These are phyloP conservation scores for Mediolabrus comicus DNA, from an alignment of 108 stramenopile genomes.

Conservation along the genomic window DNA sequence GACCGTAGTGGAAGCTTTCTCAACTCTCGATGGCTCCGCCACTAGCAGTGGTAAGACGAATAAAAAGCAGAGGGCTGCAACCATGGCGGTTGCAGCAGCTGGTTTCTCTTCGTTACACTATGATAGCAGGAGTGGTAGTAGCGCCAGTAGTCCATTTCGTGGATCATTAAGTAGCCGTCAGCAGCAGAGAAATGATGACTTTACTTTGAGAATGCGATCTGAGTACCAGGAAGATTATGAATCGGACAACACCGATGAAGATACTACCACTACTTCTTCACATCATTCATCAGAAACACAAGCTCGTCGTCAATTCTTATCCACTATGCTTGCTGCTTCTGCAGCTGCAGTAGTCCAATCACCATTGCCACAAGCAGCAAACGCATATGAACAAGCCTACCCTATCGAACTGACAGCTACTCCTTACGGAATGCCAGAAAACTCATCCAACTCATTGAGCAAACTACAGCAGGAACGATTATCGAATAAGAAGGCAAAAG, in stretches of 20 bases:
- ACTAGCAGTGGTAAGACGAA: background rate
- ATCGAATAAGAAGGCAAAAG: constrained; percentile 35
- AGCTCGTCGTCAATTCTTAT: constrained; percentile 24
- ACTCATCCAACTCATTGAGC: constrained; percentile 18
- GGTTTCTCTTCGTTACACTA: background rate
- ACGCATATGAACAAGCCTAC: constrained; percentile 55
- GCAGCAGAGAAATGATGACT: constrained; percentile 1
- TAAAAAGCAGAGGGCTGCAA: background rate
- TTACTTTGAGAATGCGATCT: background rate
- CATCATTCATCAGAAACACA: background rate
- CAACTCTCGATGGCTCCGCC: background rate
- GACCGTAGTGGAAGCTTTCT: background rate
- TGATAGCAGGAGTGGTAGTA: background rate
- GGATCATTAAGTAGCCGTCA: background rate
- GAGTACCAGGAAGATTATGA: background rate
- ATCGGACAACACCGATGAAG: background rate
- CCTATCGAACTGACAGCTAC: constrained; percentile 49
- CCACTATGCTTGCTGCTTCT: constrained; percentile 11
- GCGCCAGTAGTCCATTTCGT: background rate
- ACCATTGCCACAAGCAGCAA: constrained; percentile 16
- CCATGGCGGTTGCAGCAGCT: background rate
- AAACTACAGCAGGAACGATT: constrained; percentile 36
- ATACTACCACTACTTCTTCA: background rate
- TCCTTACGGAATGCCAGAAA: constrained; percentile 27
- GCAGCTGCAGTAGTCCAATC: background rate